phyloP scores from a whole-genome alignment of 1,284 basidiomycete genomes.

The Phylloboletellus chloephorus region DNA sequence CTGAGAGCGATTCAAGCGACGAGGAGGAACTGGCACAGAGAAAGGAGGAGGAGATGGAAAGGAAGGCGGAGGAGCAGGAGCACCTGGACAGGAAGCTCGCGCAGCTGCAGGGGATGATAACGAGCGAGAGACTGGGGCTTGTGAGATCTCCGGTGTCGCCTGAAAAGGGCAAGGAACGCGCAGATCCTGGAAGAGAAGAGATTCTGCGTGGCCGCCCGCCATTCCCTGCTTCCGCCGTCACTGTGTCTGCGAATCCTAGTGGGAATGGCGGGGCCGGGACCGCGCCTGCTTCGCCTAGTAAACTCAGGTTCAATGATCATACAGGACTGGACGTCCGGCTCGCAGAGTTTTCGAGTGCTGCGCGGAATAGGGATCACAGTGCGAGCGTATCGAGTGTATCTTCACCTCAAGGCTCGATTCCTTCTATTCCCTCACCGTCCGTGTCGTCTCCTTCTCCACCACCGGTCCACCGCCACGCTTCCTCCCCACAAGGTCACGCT shows the following conservation, averaged over 20 bases:
- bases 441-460: constrained; percentile 41
- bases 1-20: constrained; percentile 36
- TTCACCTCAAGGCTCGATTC: constrained; percentile 70
- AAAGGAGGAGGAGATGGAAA: constrained; percentile 61
- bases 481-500: constrained; percentile 9
- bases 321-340: constrained; percentile 33
- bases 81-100: constrained; percentile 58
- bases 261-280: constrained; percentile 1
- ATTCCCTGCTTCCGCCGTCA: constrained; percentile 30
- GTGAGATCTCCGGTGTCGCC: constrained; percentile 43
- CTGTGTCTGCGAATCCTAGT: constrained; percentile 3
- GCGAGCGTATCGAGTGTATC: constrained; percentile 66
- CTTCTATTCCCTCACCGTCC: constrained; percentile 68
- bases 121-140: constrained; percentile 63
- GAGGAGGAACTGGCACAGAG: constrained; percentile 57
- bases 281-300: constrained; percentile 14
- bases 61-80: constrained; percentile 62
- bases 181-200: constrained; percentile 16
- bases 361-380: constrained; percentile 38
- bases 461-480: constrained; percentile 6
- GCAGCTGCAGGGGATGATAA: constrained; percentile 64
- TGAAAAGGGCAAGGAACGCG: constrained; percentile 22
- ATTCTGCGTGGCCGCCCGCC: constrained; percentile 42
- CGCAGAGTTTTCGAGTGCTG: constrained; percentile 20
- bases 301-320: constrained; percentile 16